Base-by-base conservation (phyloP, 768 basidiomycete species). In the Crassisporium funariophilum region DNA sequence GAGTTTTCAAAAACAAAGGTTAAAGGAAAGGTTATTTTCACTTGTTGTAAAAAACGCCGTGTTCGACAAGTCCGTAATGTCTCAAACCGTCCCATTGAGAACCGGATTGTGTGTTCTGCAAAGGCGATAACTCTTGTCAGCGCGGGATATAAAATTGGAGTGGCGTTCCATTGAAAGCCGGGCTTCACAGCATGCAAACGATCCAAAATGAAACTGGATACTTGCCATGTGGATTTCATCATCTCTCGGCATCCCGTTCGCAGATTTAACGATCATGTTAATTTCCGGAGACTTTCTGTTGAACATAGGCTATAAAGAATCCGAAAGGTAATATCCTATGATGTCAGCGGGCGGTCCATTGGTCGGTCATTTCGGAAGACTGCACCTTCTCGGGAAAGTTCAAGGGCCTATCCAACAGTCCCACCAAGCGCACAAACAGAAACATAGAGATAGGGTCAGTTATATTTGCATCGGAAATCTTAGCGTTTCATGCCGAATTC, bases 71-170 rank as follows among this genome's bases (percentile, higher is more conserved):
- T 2, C 81, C 81, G 55, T 73, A 81, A 53, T 86, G 83, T 49
- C 76, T 72, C 58, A 85, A 45, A 6, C 84, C 83, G 53, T 86
- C 84, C 84, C 84, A 85, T 54, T 87, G 84, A 4, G 82, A 74
- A 7, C 84, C 82, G 0, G 83, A 83, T 65, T 86, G 85, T 0
- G 84, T 83, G 52, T 87, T 86, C 84, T 86, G 55, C 7, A 41
- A n/a, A 47, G n/a, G n/a, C n/a, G n/a, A n/a, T n/a, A n/a, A n/a
- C n/a, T n/a, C n/a, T n/a, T n/a, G n/a, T n/a, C n/a, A n/a, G n/a
- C n/a, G n/a, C n/a, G n/a, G n/a, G n/a, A 16, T 24, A 35, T 11
- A 29, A 12, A 23, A 37, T 16, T 12, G 37, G 13, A 29, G 13
- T 40, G 41, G 31, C 38, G 20, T 25, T 12, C 20, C 29, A 23